Base-by-base conservation (phyloP, 2,329 filamentous ascomycete species). In the Zymoseptoria pseudotritici region DNA sequence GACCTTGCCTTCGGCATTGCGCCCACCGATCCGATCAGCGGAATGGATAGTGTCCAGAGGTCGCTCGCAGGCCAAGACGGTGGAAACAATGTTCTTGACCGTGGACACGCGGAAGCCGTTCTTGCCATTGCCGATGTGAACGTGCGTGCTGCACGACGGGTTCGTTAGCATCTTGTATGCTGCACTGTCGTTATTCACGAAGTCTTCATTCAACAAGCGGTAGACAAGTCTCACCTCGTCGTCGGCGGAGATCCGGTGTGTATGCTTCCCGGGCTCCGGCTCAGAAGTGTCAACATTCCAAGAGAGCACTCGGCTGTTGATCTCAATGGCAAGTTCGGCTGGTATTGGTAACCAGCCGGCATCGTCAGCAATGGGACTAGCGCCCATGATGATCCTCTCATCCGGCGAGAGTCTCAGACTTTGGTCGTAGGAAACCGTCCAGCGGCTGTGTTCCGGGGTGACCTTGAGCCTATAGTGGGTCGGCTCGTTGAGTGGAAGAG, bases 381-480 rank as follows among this genome's bases (percentile, higher is more conserved):
- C 8, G 11, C 11, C 20, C 50, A 52, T 21, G 13, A 21, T 24
- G 8, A 20, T 21, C 9, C 13, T 52, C 13, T 50, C 52, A 4
- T 19, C 11, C 22, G 20, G 3, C 17, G 26, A 54, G 21, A 55
- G 11, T 4, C 17, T n/a, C 10, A 59, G 5, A n/a, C 8, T 17
- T 24, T 8, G 11, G 49, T 59, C 58, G 10, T 21, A 2, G 8
- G 19, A 36, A 21, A 59, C 58, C 13, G 54, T 53, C 58, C 58
- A 56, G 17, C 46, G 53, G 11, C 8, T 49, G 31, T 56, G 56
- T 7, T 21, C 24, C 5, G 49, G 42, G 22, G 51, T 29, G 20
- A 20, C 22, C 20, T 21, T 21, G 36, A 17, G 13, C 17, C 17
- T 42, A n/a, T 10, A n/a, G 22, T 10, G 9, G 22, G 17, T 36